These are phyloP conservation scores for Epichloe scottii DNA, from an alignment of 2,329 filamentous ascomycete species.

Conservation along the genomic window DNA sequence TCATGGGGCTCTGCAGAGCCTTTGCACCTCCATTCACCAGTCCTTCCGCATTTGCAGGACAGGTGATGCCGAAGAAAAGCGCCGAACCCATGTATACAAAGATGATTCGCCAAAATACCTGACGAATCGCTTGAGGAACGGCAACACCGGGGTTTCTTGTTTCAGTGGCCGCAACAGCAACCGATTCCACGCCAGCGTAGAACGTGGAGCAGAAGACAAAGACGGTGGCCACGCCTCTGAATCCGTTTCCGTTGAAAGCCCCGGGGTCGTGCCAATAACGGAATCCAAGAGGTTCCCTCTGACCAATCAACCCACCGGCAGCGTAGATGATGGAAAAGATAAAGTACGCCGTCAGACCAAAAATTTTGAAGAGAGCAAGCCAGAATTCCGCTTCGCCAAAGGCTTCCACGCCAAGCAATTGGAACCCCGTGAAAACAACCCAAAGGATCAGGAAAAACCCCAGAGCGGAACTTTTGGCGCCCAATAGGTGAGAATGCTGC, in stretches of 20 bases:
- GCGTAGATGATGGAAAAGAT: conserved; percentile 63
- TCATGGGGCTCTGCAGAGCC: conserved; percentile 60
- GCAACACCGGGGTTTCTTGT: conserved; percentile 44
- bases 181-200: conserved; percentile 53
- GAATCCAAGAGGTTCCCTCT: conserved; percentile 49
- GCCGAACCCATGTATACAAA: conserved; percentile 57
- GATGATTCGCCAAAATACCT: conserved; percentile 49
- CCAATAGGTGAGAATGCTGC: conserved; percentile 55
- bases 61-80: conserved; percentile 64
- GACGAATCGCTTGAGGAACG: conserved; percentile 45
- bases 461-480: conserved; percentile 45
- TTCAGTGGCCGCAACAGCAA: conserved; percentile 52
- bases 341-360: conserved; percentile 58
- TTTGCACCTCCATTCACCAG: conserved; percentile 49
- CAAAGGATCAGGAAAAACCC: conserved; percentile 66
- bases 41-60: conserved; percentile 52
- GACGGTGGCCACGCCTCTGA: conserved; percentile 51
- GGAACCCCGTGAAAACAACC: conserved; percentile 55
- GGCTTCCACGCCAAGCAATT: conserved; percentile 58
- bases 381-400: conserved; percentile 75
- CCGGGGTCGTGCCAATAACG: conserved; percentile 61
- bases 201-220: conserved; percentile 60
- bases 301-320: conserved; percentile 50
- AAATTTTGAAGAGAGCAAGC: conserved; percentile 60
- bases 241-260: conserved; percentile 53